Percentiles rank a stretch among this genome's conserved stretches.
Conservation (phyloP, 129 eudicot species). For the Flaveria linearis region DNA sequence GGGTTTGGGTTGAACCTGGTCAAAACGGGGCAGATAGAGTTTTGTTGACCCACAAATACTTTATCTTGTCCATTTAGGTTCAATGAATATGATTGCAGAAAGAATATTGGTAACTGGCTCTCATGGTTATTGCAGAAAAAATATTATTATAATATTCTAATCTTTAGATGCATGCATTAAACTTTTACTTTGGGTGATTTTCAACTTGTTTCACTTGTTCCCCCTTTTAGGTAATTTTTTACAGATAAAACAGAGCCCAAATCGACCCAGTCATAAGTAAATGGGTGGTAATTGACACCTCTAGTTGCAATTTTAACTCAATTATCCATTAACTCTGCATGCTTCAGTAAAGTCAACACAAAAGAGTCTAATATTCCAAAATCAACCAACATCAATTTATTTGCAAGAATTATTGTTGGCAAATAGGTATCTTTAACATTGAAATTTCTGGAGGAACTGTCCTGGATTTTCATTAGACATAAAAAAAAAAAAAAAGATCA, state of each 20-base stretch:
- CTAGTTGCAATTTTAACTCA: not conserved
- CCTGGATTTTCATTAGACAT: not conserved
- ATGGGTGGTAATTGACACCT: not conserved
- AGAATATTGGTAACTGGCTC: not conserved
- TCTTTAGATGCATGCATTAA: not conserved
- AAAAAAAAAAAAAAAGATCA: not conserved
- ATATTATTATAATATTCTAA: not conserved
- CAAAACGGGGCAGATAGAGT: not conserved
- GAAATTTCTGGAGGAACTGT: not conserved
- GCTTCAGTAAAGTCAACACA: not conserved
- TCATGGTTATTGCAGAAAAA: no score
- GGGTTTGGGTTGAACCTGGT: not conserved
- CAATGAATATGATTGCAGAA: not conserved
- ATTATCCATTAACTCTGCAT: not conserved
- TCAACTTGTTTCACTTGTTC: not conserved
- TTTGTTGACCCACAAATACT: constrained; percentile 1
- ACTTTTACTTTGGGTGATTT: no score
- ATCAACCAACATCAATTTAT: not conserved
- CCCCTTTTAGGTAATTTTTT: not conserved
- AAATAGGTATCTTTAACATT: not conserved
- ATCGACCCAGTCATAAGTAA: not conserved
- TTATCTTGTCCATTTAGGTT: not conserved
- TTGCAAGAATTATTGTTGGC: not conserved
- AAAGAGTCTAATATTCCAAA: not conserved
- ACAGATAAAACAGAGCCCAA: not conserved